Evolutionary conservation across 2,329 filamentous ascomycete species (phyloP).

Genomic region (Clonostachys sp.): DNA sequence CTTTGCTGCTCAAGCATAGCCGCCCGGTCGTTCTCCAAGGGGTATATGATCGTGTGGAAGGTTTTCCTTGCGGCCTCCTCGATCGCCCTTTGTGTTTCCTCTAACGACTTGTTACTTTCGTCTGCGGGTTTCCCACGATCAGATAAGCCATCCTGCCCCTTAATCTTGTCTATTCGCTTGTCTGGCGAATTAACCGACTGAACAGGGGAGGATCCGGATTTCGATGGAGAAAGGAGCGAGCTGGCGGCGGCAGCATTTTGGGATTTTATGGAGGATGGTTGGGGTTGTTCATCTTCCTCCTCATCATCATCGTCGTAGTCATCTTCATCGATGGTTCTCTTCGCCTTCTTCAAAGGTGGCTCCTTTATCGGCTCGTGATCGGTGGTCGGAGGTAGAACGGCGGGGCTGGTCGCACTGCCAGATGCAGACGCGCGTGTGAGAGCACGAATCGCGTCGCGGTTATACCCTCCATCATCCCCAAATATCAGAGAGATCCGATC

Average conservation of each 20-base stretch:
- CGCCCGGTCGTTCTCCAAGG: constrained; percentile 88
- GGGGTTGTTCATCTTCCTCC: constrained; percentile 62
- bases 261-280: constrained; percentile 51
- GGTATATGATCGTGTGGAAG: constrained; percentile 93
- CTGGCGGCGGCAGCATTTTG: constrained; percentile 44
- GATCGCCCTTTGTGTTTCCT: constrained; percentile 85
- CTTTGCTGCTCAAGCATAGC: constrained; percentile 98
- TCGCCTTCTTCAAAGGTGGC: constrained; percentile 67
- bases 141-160: constrained; percentile 40
- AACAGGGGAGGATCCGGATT: constrained; percentile 63
- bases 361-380: constrained; percentile 55
- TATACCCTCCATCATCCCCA: constrained; percentile 47
- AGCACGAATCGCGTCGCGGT: constrained; percentile 47
- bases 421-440: constrained; percentile 36
- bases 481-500: constrained; percentile 76
- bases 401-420: constrained; percentile 12
- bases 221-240: constrained; percentile 63
- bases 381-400: constrained; percentile 48
- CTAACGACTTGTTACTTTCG: constrained; percentile 87
- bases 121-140: constrained; percentile 68
- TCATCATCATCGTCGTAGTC: constrained; percentile 85
- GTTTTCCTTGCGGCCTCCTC: constrained; percentile 86
- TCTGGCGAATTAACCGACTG: constrained; percentile 58
- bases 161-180: constrained; percentile 47
- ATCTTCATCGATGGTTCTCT: constrained; percentile 76